Conservation (phyloP, 345 rosid genomes). For the Alliaria petiolata region DNA sequence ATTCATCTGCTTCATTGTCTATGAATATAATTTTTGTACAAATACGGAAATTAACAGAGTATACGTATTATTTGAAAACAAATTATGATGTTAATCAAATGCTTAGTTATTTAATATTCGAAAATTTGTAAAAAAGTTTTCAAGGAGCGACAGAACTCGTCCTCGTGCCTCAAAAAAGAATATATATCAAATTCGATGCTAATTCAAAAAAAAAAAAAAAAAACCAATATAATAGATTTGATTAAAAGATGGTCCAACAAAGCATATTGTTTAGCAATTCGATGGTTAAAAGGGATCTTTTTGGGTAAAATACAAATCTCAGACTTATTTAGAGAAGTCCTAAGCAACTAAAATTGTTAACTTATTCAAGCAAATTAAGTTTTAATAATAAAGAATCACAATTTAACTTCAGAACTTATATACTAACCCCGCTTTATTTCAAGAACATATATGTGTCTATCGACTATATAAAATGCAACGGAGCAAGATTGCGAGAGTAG, state of each 20-base stretch:
- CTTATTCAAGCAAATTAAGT: background rate
- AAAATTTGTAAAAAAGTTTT: background rate
- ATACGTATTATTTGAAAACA: background rate
- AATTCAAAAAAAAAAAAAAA: too few relatives aligned
- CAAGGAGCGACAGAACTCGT: conserved; percentile 3
- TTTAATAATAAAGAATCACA: background rate
- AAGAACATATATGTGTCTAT: background rate
- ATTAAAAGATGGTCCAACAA: conserved; percentile 4
- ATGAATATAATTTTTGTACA: too few relatives aligned
- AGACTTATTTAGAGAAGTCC: background rate
- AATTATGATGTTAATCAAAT: background rate
- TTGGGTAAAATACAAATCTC: background rate
- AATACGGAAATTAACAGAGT: background rate
- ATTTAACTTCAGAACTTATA: background rate
- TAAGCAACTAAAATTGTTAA: background rate
- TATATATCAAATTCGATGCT: conserved; percentile 19
- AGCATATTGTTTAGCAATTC: conserved; percentile 13
- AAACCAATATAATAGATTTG: background rate
- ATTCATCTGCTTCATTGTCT: background rate
- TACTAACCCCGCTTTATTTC: background rate
- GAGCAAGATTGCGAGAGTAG: background rate
- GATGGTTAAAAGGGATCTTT: conserved; percentile 15
- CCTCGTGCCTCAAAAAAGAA: conserved; percentile 21
- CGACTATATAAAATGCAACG: background rate
- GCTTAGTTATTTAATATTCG: background rate